phyloP scores from a whole-genome alignment of 129 eudicot species.

The Erigeron canadensis region DNA sequence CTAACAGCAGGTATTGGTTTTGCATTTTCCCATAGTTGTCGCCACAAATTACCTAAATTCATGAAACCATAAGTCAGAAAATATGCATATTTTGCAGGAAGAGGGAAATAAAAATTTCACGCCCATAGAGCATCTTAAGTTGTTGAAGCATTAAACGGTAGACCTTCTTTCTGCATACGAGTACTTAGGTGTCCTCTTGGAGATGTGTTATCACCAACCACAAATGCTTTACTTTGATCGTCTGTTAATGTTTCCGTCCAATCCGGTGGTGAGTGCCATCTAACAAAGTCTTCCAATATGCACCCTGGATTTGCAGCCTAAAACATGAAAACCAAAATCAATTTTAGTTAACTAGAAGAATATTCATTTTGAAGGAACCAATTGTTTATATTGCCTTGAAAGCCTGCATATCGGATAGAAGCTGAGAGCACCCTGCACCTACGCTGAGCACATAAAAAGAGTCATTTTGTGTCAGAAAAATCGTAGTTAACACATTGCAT shows the following conservation, averaged over 20 bases:
- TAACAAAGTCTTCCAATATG: slow-evolving; percentile 90
- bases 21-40: slow-evolving; percentile 86
- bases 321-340: slow-evolving; percentile 20
- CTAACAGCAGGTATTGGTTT: slow-evolving; percentile 90
- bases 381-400: slow-evolving; percentile 58
- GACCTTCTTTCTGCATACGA: slow-evolving; percentile 98
- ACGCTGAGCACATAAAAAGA: slow-evolving; percentile 51
- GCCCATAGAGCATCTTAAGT: neutral
- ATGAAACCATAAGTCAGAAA: neutral
- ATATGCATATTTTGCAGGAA: neutral
- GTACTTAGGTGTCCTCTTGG: slow-evolving; percentile 79
- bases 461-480: slow-evolving; percentile 14
- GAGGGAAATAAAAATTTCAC: neutral
- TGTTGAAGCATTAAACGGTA: neutral
- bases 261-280: slow-evolving; percentile 99
- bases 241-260: slow-evolving; percentile 63
- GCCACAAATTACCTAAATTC: slow-evolving; percentile 88
- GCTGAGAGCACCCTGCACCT: slow-evolving; percentile 99
- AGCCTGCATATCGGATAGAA: slow-evolving; percentile 99
- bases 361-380: neutral
- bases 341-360: neutral
- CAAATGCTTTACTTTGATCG: slow-evolving; percentile 41
- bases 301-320: slow-evolving; percentile 99
- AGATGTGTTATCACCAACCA: slow-evolving; percentile 35
- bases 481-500: neutral